These are phyloP conservation scores for Sisymbrium irio DNA, from an alignment of 345 rosid genomes.

Conservation along the genomic window DNA sequence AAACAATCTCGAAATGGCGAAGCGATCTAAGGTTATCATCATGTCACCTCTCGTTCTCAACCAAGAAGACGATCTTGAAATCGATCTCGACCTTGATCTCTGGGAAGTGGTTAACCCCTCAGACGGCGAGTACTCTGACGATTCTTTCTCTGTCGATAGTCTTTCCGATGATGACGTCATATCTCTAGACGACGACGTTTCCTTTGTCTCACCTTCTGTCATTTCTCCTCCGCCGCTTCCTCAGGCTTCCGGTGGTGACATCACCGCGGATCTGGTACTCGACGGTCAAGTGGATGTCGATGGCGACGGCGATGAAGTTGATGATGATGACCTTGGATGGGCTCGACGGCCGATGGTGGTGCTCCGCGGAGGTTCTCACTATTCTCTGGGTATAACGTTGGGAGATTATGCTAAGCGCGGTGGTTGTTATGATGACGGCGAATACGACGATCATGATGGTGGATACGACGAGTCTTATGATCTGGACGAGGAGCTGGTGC, in stretches of 20 bases:
- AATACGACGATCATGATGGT: conserved; percentile 33
- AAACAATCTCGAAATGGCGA: conserved; percentile 19
- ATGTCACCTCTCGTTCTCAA: conserved; percentile 31
- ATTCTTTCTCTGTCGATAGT: conserved; percentile 38
- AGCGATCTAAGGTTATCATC: conserved; percentile 22
- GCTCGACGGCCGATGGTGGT: not conserved
- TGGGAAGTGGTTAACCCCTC: conserved; percentile 47
- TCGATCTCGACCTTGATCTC: not conserved
- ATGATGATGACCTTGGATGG: not conserved
- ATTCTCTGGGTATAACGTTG: not conserved
- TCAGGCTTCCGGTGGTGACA: not conserved
- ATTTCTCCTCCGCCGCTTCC: conserved; percentile 1
- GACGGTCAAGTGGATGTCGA: not conserved
- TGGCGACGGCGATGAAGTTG: not conserved
- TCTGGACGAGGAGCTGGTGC: conserved; percentile 49
- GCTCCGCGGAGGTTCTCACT: not conserved
- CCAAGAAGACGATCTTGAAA: conserved; percentile 9
- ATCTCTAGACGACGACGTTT: conserved; percentile 21
- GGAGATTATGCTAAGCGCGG: not conserved
- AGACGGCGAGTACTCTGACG: conserved; percentile 40
- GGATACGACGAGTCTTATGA: conserved; percentile 40
- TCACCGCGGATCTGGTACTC: conserved; percentile 16
- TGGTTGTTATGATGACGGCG: not conserved
- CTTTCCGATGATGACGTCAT: conserved; percentile 36
- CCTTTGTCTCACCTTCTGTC: not conserved